phyloP scores from a whole-genome alignment of 208 protist genomes.

The Spongospora subterranea region DNA sequence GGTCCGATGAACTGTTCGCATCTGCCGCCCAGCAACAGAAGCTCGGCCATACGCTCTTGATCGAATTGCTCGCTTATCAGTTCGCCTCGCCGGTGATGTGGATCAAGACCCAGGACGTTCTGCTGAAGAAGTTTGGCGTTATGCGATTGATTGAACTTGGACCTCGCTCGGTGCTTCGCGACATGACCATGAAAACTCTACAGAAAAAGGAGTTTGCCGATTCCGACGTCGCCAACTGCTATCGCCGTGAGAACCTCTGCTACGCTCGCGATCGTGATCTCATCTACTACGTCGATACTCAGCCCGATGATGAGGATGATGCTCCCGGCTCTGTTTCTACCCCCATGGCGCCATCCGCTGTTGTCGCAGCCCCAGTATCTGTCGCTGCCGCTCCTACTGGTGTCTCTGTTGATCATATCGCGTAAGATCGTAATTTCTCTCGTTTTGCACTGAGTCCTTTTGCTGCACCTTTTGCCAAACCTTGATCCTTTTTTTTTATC shows the following conservation, averaged over 20 bases:
- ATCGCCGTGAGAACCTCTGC: not conserved
- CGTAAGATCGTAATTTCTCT: too few relatives aligned
- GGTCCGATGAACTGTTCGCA: constrained; percentile 31
- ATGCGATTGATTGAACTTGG: constrained; percentile 80
- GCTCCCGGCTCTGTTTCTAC: not conserved
- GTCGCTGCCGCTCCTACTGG: not conserved
- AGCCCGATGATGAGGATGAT: not conserved
- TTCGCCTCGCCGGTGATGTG: constrained; percentile 83
- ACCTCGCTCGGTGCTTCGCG: constrained; percentile 74
- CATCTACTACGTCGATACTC: not conserved
- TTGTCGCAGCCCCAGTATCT: not conserved
- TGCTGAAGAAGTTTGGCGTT: not conserved
- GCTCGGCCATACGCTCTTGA: constrained; percentile 71
- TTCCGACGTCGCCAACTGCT: not conserved
- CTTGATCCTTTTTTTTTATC: not conserved
- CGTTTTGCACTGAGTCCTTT: too few relatives aligned
- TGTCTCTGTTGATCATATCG: not conserved
- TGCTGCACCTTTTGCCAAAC: not conserved
- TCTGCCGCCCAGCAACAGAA: constrained; percentile 36
- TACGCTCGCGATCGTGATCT: not conserved
- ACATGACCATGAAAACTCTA: constrained; percentile 72
- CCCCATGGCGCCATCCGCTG: not conserved
- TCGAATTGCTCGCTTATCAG: constrained; percentile 81
- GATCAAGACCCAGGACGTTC: constrained; percentile 77
- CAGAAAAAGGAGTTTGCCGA: not conserved